Evolutionary conservation across 106 monocot species (phyloP).

Genomic region (Triglochin maritima): DNA sequence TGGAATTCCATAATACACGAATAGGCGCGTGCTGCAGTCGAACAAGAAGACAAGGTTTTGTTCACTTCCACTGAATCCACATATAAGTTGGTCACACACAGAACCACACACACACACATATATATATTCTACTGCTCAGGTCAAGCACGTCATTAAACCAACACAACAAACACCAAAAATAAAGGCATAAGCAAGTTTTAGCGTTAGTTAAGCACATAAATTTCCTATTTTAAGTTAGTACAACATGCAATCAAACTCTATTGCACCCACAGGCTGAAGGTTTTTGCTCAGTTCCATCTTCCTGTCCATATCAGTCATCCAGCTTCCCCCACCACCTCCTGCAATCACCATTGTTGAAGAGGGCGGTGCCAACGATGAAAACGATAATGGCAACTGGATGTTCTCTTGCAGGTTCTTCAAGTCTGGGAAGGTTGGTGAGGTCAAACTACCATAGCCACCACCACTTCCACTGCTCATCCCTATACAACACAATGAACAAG

Average conservation of each 20-base stretch:
- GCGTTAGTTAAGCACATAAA: too few species aligned
- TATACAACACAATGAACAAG: neutral
- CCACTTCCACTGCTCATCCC: neutral
- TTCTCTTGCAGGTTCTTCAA: conserved; percentile 45
- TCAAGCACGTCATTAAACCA: too few species aligned
- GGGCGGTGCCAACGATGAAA: conserved; percentile 16
- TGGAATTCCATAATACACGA: too few species aligned
- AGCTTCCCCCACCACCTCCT: neutral
- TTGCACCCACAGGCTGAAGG: conserved; percentile 19
- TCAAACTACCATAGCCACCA: neutral
- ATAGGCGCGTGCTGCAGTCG: too few species aligned
- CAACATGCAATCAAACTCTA: conserved; percentile 70
- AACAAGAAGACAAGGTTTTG: too few species aligned
- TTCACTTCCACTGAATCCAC: too few species aligned
- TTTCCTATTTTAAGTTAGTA: neutral
- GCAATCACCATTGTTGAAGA: neutral
- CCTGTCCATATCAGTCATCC: conserved; percentile 33
- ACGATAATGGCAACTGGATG: conserved; percentile 47
- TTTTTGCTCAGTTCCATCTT: conserved; percentile 20
- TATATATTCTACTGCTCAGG: too few species aligned
- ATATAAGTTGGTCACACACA: too few species aligned
- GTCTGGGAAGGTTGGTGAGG: conserved; percentile 15
- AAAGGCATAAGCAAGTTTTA: too few species aligned
- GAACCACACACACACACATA: too few species aligned
- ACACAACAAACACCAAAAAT: too few species aligned